Conservation (phyloP, 306 rosid species). For the Trifolium dubium region DNA sequence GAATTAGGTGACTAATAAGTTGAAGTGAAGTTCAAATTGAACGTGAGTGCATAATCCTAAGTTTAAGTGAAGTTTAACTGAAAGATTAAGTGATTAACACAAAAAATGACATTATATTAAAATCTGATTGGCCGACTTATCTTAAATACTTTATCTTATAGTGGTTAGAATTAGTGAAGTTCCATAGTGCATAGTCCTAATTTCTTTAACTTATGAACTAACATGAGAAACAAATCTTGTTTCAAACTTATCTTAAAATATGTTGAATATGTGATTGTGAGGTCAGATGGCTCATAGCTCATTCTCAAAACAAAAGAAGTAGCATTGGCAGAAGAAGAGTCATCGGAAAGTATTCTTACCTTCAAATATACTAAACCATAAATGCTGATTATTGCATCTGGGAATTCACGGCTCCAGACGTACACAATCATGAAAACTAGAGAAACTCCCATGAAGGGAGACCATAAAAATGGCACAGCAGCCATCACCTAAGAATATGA, state of each 20-base stretch:
- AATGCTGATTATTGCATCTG: conserved; percentile 59
- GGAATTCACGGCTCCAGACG: conserved; percentile 82
- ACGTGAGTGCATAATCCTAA: too few species aligned
- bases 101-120: too few species aligned
- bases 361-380: conserved; percentile 72
- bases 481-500: conserved; percentile 56
- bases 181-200: too few species aligned
- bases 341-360: conserved; percentile 43
- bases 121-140: too few species aligned
- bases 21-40: too few species aligned
- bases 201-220: not conserved
- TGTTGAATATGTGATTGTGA: not conserved
- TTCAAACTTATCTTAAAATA: not conserved
- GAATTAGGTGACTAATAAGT: too few species aligned
- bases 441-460: conserved; percentile 61
- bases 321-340: not conserved
- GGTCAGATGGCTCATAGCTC: too few species aligned
- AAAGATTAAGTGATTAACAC: too few species aligned
- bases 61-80: too few species aligned
- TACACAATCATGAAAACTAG: conserved; percentile 74
- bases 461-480: conserved; percentile 47
- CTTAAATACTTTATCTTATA: too few species aligned
- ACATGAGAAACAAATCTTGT: not conserved
- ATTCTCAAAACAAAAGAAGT: too few species aligned
- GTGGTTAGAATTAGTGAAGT: too few species aligned